Evolutionary conservation across 2,329 filamentous ascomycete species (phyloP).

Genomic region (Trichoderma sp.): DNA sequence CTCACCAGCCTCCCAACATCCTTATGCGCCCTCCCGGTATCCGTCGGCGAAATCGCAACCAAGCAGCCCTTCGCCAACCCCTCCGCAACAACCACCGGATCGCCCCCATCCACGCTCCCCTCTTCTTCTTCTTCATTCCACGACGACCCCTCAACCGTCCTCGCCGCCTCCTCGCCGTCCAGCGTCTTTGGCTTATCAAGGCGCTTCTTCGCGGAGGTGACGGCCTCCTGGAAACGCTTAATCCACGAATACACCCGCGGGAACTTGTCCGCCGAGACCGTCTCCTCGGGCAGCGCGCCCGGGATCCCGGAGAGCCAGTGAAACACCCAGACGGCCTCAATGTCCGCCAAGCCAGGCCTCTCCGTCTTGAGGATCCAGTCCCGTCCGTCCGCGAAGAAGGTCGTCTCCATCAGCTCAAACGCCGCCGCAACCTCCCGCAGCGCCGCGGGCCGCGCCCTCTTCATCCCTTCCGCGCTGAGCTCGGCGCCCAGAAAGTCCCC

Average conservation of each 20-base stretch:
- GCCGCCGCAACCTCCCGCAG: constrained; percentile 56
- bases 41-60: constrained; percentile 64
- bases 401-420: constrained; percentile 63
- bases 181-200: constrained; percentile 46
- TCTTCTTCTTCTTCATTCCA: constrained; percentile 49
- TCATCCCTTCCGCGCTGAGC: constrained; percentile 35
- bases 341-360: constrained; percentile 62
- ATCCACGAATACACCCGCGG: constrained; percentile 67
- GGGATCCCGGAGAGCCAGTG: constrained; percentile 64
- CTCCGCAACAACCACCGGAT: constrained; percentile 50
- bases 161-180: constrained; percentile 57
- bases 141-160: constrained; percentile 48
- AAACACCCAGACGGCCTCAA: constrained; percentile 69
- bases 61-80: constrained; percentile 55
- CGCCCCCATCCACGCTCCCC: constrained; percentile 49
- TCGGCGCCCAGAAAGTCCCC: constrained; percentile 43
- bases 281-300: constrained; percentile 55
- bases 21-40: constrained; percentile 61
- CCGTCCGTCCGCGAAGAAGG: constrained; percentile 66
- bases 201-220: constrained; percentile 46
- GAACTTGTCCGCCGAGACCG: constrained; percentile 55
- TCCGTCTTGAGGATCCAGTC: constrained; percentile 62
- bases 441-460: constrained; percentile 53
- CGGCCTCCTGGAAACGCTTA: constrained; percentile 56
- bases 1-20: constrained; percentile 60